Evolutionary conservation across 176 grass and related monocot genomes (phyloP), one percentile per base, ranked within the genome.

Genomic region (Cenchrus americanus): DNA sequence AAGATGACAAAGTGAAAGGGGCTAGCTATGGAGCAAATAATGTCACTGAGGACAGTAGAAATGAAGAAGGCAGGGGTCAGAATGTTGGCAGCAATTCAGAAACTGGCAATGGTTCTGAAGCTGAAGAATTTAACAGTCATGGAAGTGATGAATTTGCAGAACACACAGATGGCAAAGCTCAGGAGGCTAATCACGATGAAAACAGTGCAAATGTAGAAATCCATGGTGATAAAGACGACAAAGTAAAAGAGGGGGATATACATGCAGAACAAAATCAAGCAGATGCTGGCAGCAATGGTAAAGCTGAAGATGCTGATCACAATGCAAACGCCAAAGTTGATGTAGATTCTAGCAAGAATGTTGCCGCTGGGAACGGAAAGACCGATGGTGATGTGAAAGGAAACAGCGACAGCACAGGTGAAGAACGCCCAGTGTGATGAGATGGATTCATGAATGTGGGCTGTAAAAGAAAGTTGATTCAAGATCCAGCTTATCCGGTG

Each of bases 341-440:
- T 47, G 52, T 60, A 5, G 75, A 78, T 79, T 86, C 49, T 78
- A 26, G 58, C 18, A 27, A 72, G 10, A 62, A 82, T 78, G 88
- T 19, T 55, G 41, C 57, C 44, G 0, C 26, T 22, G 74, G 52
- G 59, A 68, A 79, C 6, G 66, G 11, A 44, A 66, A 50, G 55
- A 24, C 22, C 6, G 9, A 66, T 19, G 17, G 26, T 5, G 58
- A 90, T 54, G 42, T 13, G 22, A 14, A 74, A 67, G 13, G 42
- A 23, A 49, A 49, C 44, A 64, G 37, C 24, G 14, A 68, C 32
- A 3, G 11, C 3, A 8, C 43, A 82, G 73, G 49, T 70, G 23
- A 78, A 58, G 26, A 54, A 27, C 50, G 40, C 44, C 47, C 18
- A 47, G 34, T 4, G 17, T 73, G 47, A 13, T 57, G 21, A 32